Evolutionary conservation across 2,329 filamentous ascomycete genomes (phyloP), one percentile per base, ranked within the genome.

Genomic region (Bipolaris sorokiniana): DNA sequence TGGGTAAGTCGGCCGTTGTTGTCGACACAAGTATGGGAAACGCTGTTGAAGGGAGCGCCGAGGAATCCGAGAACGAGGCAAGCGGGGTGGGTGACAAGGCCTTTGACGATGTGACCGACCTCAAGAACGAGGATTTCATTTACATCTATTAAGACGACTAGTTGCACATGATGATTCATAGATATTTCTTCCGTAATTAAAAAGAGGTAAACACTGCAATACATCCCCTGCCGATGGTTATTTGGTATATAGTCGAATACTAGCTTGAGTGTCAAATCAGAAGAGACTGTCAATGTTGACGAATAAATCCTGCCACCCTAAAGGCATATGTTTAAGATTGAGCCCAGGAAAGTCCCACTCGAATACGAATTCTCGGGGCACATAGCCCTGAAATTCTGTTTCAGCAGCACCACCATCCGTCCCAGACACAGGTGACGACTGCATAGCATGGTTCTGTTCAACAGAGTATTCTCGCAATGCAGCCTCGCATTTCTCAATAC

Each of bases 81-180:
- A 66, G 57, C 22, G 66, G 63, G 3, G 67, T 71, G 10, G 78
- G 81, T 1, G 80, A 84, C 23, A 80, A 82, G 61, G 80, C 82
- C 1, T 84, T 85, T 65, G 82, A 83, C 48, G 86, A 89, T 67
- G 72, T 83, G 16, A 88, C 85, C 15, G 86, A 88, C 68, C 71
- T 84, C 64, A 77, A 83, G 72, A 88, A 88, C 59, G 85, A 88
- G 65, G 85, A 88, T 58, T 88, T 88, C 65, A 79, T 88, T 6
- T 88, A 85, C 71, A 80, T 88, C 2, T 85, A 53, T 47, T 56
- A 23, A 48, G 26, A 15, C 4, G 2, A 6, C 5, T 46, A 13
- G 3, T n/a, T 1, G 20, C 10, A 11, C 22, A 13, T 7, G 9
- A 46, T 7, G 28, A 20, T n/a, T 16, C 5, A 22, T 33, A 11